Base-by-base conservation (phyloP, 257 asterid species). In the Fraxinus excelsior region DNA sequence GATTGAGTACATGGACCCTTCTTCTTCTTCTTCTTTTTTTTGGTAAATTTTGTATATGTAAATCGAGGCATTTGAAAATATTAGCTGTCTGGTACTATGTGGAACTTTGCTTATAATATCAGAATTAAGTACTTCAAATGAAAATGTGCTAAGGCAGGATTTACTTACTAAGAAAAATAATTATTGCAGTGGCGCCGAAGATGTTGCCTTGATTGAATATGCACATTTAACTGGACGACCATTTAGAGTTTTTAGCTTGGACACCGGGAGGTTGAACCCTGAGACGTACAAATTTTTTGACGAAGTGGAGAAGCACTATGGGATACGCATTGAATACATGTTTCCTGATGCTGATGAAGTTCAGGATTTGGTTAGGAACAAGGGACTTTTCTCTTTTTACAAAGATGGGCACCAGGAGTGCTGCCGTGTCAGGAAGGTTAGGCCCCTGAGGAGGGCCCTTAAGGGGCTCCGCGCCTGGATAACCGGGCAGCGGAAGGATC, bases 361-460 rank as follows among this genome's bases (percentile, higher is more conserved):
- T 70, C 92, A 94, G 86, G 89, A 86, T 64, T 72, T 94, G 60
- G 97, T 94, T 34, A 86, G 96, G 80, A 86, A 44, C 86, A 94
- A 94, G 81, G 97, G 97, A 26, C 97, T 91, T 0, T 93, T 91
- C 87, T 94, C 98, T 18, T 94, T 94, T 84, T 94, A 94, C 9
- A 92, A 90, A 58, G 98, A 93, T 28, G 98, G 97, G 19, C 98
- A 94, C 86, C 97, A 94, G 66, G 98, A 94, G 79, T 94, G 98
- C 83, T 94, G 98, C 88, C 91, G 96, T 19, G 96, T 91, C 40
- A 82, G 97, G 78, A 94, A 94, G 82, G 98, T 94, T 56, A 84
- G 85, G 51, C 97, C 97, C 0, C 75, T 94, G 32, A 84, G 95
- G 67, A 78, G 94, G 77, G 98, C 96, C 19, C 92, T 94, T 26